Percentiles rank a stretch among this genome's conserved stretches.
Evolutionary conservation across 768 basidiomycete species (phyloP).

Genomic region (Naematelia encephala): DNA sequence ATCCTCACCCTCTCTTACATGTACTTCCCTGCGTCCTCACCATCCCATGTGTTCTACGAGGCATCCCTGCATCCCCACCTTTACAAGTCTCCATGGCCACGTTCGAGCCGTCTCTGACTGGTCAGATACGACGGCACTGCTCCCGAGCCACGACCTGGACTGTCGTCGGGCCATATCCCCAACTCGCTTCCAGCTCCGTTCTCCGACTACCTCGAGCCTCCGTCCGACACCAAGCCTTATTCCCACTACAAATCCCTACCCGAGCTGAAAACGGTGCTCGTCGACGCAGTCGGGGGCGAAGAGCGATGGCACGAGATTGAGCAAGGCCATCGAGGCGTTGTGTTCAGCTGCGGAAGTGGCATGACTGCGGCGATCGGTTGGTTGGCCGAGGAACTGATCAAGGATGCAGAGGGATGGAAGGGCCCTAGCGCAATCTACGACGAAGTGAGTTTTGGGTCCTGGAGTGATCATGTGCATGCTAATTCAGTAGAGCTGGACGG

Average conservation of each 20-base stretch:
- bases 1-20: too few relatives aligned
- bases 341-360: constrained; percentile 86
- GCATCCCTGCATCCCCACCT: too few relatives aligned
- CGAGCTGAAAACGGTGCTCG: constrained; percentile 63
- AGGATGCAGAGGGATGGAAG: constrained; percentile 43
- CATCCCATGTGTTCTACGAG: too few relatives aligned
- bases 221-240: constrained; percentile 55
- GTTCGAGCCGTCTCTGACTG: neutral
- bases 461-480: neutral
- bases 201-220: constrained; percentile 62
- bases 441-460: constrained; percentile 62
- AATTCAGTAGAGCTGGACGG: constrained; percentile 78
- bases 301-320: constrained; percentile 58
- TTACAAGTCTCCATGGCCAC: too few relatives aligned
- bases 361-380: constrained; percentile 97
- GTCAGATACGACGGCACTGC: constrained; percentile 72
- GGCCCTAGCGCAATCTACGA: constrained; percentile 71
- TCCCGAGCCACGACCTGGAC: constrained; percentile 82
- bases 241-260: constrained; percentile 59
- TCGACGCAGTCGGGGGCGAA: constrained; percentile 61
- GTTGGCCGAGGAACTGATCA: constrained; percentile 76
- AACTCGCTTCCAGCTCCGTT: constrained; percentile 82
- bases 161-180: constrained; percentile 91
- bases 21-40: too few relatives aligned
- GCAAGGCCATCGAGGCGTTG: constrained; percentile 61